Conservation (phyloP, 2,329 filamentous ascomycete species). For the Fusarium nanum region DNA sequence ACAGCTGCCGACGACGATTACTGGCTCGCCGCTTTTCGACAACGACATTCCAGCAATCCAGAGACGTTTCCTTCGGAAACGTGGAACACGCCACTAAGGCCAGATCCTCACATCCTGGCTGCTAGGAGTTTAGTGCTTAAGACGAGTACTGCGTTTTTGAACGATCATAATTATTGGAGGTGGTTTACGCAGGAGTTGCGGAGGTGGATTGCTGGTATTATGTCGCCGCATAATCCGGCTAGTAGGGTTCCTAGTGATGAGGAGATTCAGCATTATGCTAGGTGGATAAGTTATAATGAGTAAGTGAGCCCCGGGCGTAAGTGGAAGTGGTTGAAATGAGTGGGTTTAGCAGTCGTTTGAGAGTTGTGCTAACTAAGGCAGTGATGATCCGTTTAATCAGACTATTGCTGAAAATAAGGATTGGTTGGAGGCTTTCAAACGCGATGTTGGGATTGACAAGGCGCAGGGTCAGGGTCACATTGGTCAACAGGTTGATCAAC, state of each 20-base stretch:
- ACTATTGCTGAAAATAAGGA: slow-evolving; percentile 43
- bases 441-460: slow-evolving; percentile 37
- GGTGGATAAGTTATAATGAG: slow-evolving; percentile 46
- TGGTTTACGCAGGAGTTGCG: slow-evolving; percentile 40
- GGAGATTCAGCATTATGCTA: slow-evolving; percentile 46
- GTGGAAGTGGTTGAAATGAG: no score
- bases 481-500: no score
- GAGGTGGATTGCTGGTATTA: slow-evolving; percentile 43
- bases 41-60: slow-evolving; percentile 28
- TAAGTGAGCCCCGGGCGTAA: slow-evolving; percentile 16
- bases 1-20: slow-evolving; percentile 41
- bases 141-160: slow-evolving; percentile 34
- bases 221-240: slow-evolving; percentile 43
- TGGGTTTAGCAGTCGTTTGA: no score
- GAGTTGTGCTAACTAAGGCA: slow-evolving; percentile 14
- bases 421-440: slow-evolving; percentile 43
- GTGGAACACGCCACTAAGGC: not conserved
- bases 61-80: slow-evolving; percentile 1
- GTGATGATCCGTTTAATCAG: slow-evolving; percentile 46
- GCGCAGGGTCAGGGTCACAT: not conserved
- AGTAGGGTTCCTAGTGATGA: slow-evolving; percentile 40
- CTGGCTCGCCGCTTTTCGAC: slow-evolving; percentile 40
- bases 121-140: slow-evolving; percentile 30
- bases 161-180: slow-evolving; percentile 43
- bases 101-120: slow-evolving; percentile 20